A percentile compares a stretch with the other conserved stretches of the same genome.
Conservation (phyloP, 257 asterid species). For the Asclepias syriaca region DNA sequence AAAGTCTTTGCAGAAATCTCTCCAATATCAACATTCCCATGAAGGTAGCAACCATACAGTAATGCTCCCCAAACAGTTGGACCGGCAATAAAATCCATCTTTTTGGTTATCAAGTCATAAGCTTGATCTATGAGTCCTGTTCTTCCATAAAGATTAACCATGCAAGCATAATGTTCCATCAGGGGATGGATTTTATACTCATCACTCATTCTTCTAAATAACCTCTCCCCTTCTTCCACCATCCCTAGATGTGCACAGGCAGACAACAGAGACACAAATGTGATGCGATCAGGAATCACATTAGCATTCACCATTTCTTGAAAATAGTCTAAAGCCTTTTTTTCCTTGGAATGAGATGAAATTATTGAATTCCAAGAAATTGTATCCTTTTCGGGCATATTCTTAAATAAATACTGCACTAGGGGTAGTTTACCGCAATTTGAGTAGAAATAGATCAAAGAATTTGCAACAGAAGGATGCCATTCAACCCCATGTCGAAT, state of each 20-base stretch:
- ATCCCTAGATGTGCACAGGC: slow-evolving; percentile 59
- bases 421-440: slow-evolving; percentile 19
- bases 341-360: slow-evolving; percentile 56
- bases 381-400: slow-evolving; percentile 53
- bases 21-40: slow-evolving; percentile 50
- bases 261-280: slow-evolving; percentile 62
- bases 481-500: slow-evolving; percentile 48
- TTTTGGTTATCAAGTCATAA: slow-evolving; percentile 33
- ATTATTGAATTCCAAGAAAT: slow-evolving; percentile 86
- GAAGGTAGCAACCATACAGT: slow-evolving; percentile 68
- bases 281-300: slow-evolving; percentile 45
- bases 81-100: slow-evolving; percentile 60
- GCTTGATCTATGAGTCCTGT: slow-evolving; percentile 57
- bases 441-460: slow-evolving; percentile 62
- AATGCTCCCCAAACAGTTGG: slow-evolving; percentile 88
- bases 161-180: slow-evolving; percentile 75
- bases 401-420: slow-evolving; percentile 49
- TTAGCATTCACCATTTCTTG: slow-evolving; percentile 33
- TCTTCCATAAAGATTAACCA: slow-evolving; percentile 80
- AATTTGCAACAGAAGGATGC: slow-evolving; percentile 48
- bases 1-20: slow-evolving; percentile 54
- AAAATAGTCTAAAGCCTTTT: slow-evolving; percentile 52
- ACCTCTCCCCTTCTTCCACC: slow-evolving; percentile 59
- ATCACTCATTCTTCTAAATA: slow-evolving; percentile 45
- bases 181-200: slow-evolving; percentile 42